phyloP scores from a whole-genome alignment of 2,329 filamentous ascomycete species.

The Cladosporium sp. region DNA sequence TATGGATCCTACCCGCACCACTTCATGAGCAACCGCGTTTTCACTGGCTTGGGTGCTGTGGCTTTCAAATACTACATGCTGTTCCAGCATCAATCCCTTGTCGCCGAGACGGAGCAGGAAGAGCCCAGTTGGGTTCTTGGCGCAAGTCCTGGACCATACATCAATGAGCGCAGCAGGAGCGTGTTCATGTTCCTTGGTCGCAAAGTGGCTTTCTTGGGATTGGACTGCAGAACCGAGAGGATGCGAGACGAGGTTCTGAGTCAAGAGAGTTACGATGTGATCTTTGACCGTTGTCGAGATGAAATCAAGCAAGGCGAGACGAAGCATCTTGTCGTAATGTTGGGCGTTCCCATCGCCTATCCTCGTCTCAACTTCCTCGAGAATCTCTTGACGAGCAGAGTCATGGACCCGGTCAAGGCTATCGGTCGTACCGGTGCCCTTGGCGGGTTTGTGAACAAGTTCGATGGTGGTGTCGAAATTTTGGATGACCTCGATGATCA shows the following conservation, averaged over 20 bases:
- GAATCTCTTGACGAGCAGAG: conserved; percentile 69
- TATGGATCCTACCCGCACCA: conserved; percentile 89
- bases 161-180: conserved; percentile 77
- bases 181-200: conserved; percentile 79
- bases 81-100: conserved; percentile 90
- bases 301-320: conserved; percentile 81
- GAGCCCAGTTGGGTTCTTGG: conserved; percentile 94
- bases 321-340: conserved; percentile 81
- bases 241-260: conserved; percentile 76
- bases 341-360: conserved; percentile 62
- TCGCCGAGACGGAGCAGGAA: conserved; percentile 70
- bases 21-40: conserved; percentile 87
- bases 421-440: conserved; percentile 77
- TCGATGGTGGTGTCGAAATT: conserved; percentile 88
- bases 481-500: conserved; percentile 91
- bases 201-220: conserved; percentile 73
- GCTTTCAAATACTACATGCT: conserved; percentile 99
- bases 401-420: conserved; percentile 86
- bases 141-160: conserved; percentile 76
- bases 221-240: conserved; percentile 89
- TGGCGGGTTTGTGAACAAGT: conserved; percentile 75
- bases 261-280: conserved; percentile 74
- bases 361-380: conserved; percentile 53
- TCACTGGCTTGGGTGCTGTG: conserved; percentile 81
- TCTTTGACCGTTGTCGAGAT: conserved; percentile 78